Evolutionary conservation across 768 basidiomycete species (phyloP).

Genomic region (Rhodotorula sphaerocarpa): DNA sequence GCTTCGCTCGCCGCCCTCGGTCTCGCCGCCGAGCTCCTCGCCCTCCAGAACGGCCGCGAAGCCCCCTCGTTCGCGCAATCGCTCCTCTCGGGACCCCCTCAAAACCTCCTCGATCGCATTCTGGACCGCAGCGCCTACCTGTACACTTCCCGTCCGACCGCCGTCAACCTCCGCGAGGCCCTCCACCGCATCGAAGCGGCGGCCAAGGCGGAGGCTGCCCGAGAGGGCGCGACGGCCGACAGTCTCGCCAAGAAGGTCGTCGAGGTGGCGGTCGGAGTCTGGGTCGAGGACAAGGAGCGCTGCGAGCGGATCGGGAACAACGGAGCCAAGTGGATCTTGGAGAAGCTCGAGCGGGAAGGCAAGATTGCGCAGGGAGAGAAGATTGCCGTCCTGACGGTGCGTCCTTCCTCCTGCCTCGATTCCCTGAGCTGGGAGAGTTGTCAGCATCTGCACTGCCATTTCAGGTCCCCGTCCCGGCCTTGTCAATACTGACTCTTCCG

Average conservation of each 20-base stretch:
- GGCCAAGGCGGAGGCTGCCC: conserved; percentile 40
- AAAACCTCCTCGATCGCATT: conserved; percentile 54
- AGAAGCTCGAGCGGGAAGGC: conserved; percentile 48
- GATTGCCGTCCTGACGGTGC: conserved; percentile 66
- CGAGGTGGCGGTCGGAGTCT: conserved; percentile 63
- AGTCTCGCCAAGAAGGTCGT: conserved; percentile 50
- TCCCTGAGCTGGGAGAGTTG: too few species aligned
- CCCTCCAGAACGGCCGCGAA: conserved; percentile 49
- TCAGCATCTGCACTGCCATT: too few species aligned
- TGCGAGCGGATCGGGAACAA: conserved; percentile 75
- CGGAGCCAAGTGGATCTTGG: conserved; percentile 77
- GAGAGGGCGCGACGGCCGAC: conserved; percentile 16
- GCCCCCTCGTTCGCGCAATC: conserved; percentile 52
- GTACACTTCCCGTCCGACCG: conserved; percentile 83
- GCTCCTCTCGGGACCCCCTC: conserved; percentile 45
- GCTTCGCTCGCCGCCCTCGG: conserved; percentile 77
- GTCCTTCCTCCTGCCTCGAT: not conserved
- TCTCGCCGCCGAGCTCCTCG: conserved; percentile 58
- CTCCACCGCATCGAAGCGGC: conserved; percentile 56
- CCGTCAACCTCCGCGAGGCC: conserved; percentile 86
- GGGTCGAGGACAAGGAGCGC: conserved; percentile 75
- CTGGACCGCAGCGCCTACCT: conserved; percentile 60
- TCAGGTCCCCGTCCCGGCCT: too few species aligned
- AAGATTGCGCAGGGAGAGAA: conserved; percentile 46
- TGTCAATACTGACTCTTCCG: too few species aligned